A percentile compares a stretch with the other conserved stretches of the same genome.
Evolutionary conservation across 768 basidiomycete species (phyloP).

Genomic region (Fomitopsis serialis): DNA sequence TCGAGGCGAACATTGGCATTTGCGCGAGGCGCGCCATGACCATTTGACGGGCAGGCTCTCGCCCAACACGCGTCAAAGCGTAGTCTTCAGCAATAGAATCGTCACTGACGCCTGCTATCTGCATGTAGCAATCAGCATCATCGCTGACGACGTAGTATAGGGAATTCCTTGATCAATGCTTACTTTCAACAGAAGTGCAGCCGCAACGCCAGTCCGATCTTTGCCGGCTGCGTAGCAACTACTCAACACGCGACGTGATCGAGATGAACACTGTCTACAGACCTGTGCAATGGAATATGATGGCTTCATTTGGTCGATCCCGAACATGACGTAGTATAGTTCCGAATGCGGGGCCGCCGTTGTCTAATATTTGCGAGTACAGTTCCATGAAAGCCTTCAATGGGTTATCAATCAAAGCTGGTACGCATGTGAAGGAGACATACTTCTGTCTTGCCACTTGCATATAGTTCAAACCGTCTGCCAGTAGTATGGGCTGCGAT

Average conservation of each 20-base stretch:
- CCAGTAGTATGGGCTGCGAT: background rate
- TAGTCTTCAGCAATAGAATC: constrained; percentile 68
- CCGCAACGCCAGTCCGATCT: constrained; percentile 74
- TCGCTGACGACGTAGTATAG: background rate
- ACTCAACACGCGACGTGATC: background rate
- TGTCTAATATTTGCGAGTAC: constrained; percentile 77
- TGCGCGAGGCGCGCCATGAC: constrained; percentile 63
- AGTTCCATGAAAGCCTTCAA: constrained; percentile 74
- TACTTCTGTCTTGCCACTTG: constrained; percentile 77
- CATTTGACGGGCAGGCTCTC: constrained; percentile 70
- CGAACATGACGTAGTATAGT: constrained; percentile 67
- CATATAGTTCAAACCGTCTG: constrained; percentile 70
- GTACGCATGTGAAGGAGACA: constrained; percentile 39
- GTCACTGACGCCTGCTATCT: constrained; percentile 73
- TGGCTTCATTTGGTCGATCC: constrained; percentile 60
- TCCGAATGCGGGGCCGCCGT: constrained; percentile 66
- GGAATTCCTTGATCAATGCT: background rate
- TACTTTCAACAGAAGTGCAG: constrained; percentile 70
- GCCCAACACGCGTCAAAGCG: constrained; percentile 69
- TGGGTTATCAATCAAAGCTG: background rate
- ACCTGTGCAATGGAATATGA: constrained; percentile 76
- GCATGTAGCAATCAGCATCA: background rate
- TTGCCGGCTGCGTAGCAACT: constrained; percentile 56
- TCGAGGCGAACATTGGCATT: constrained; percentile 69
- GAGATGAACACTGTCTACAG: background rate